A percentile compares a stretch with the other conserved stretches of the same genome.
These are phyloP conservation scores for Oryza punctata DNA, from an alignment of 176 grass and related monocot species.

Conservation along the genomic window DNA sequence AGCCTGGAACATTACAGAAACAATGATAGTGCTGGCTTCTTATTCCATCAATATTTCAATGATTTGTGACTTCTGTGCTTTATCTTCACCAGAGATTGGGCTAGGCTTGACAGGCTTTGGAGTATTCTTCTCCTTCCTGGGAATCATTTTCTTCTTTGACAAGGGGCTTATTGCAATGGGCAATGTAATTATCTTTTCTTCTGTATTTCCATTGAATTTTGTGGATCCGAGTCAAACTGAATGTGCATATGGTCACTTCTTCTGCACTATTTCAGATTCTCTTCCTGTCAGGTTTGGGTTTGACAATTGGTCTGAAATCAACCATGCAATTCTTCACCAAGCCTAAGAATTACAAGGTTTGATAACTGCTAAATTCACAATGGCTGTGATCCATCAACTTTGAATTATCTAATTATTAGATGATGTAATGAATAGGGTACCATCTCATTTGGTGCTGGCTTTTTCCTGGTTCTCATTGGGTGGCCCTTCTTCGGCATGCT, in stretches of 20 bases:
- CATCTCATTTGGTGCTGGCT: conserved; percentile 89
- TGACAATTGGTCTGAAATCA: conserved; percentile 97
- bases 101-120: conserved; percentile 94
- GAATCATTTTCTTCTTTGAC: conserved; percentile 94
- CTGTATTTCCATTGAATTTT: conserved; percentile 10
- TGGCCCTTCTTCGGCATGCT: conserved; percentile 97
- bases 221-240: conserved; percentile 4
- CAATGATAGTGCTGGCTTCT: not conserved
- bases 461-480: conserved; percentile 87
- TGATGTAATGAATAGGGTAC: conserved; percentile 72
- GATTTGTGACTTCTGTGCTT: conserved; percentile 24
- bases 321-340: conserved; percentile 99
- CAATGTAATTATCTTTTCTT: conserved; percentile 61
- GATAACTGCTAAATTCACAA: not conserved
- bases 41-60: conserved; percentile 8
- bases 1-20: not conserved
- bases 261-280: conserved; percentile 70
- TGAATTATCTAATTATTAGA: conserved; percentile 27
- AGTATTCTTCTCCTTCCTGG: conserved; percentile 94
- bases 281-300: conserved; percentile 89
- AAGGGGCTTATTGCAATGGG: conserved; percentile 96
- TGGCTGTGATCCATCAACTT: not conserved
- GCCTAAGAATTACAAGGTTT: conserved; percentile 97
- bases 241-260: conserved; percentile 31
- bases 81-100: conserved; percentile 70